Conservation (phyloP, 1,284 basidiomycete species). For the Athelia psychrophila region DNA sequence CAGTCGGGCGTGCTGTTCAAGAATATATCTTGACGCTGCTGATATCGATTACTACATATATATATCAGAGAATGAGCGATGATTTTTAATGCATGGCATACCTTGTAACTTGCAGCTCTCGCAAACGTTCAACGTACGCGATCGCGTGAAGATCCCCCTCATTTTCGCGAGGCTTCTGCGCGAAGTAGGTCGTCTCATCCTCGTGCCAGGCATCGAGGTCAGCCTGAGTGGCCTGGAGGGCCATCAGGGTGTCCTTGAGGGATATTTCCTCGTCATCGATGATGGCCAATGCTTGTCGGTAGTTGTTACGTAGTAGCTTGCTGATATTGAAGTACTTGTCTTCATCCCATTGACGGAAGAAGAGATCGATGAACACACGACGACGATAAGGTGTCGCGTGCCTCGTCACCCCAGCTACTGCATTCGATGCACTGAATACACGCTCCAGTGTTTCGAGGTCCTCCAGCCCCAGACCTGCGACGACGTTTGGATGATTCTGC, state of each 20-base stretch:
- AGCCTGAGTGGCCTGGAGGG: conserved; percentile 2
- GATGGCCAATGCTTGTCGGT: conserved; percentile 11
- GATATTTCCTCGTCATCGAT: neutral
- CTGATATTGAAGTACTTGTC: conserved; percentile 18
- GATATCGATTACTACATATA: no score
- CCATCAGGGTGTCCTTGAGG: neutral
- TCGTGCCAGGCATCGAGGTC: conserved; percentile 13
- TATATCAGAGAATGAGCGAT: no score
- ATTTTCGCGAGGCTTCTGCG: neutral
- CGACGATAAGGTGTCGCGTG: conserved; percentile 24
- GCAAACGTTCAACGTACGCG: neutral
- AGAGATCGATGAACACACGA: conserved; percentile 19
- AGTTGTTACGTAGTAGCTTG: conserved; percentile 14
- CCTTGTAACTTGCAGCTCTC: neutral
- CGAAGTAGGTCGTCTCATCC: conserved; percentile 16
- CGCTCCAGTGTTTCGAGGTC: conserved; percentile 31
- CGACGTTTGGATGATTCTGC: conserved; percentile 24
- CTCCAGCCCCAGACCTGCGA: conserved; percentile 28
- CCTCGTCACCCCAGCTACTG: conserved; percentile 18
- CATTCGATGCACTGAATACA: conserved; percentile 28
- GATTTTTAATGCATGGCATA: neutral
- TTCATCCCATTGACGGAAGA: conserved; percentile 15
- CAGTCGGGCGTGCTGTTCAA: neutral
- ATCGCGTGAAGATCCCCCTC: neutral
- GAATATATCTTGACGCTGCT: neutral